Base-by-base conservation (phyloP, 148 eudicot species). In the Diospyros kaki region DNA sequence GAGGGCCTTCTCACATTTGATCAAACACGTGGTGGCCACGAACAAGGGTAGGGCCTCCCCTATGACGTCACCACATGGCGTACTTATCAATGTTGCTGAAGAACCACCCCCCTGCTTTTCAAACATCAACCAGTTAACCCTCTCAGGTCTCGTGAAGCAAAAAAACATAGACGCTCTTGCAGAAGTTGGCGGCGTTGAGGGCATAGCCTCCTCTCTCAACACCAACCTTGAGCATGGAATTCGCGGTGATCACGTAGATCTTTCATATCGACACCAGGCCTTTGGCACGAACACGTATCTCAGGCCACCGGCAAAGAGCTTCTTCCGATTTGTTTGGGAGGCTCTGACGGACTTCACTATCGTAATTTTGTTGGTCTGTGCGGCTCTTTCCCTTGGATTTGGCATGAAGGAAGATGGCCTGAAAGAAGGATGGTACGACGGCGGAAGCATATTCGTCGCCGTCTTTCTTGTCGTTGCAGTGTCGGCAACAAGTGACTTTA, bases 341-440 rank as follows among this genome's bases (percentile, higher is more conserved):
- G n/a, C n/a, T n/a, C n/a, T n/a, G n/a, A n/a, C n/a, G n/a, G n/a
- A n/a, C n/a, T n/a, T n/a, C n/a, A n/a, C n/a, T n/a, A n/a, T n/a
- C n/a, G n/a, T n/a, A n/a, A n/a, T n/a, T n/a, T n/a, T n/a, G n/a
- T n/a, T n/a, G n/a, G n/a, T n/a, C n/a, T n/a, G n/a, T n/a, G n/a
- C n/a, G n/a, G n/a, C n/a, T n/a, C n/a, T n/a, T n/a, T n/a, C n/a
- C n/a, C 72, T 78, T 11, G 81, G 76, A 0, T 66, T 72, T 9
- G 72, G 71, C 1, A 66, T 72, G 42, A 78, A 66, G 39, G 51
- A 72, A 48, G 9, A 72, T 17, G 81, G 72, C 1, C n/a, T 43
- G 3, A 58, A 66, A 54, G 67, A 78, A 65, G 83, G 86, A 43
- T 80, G 83, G 83, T 73, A 70, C 8, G 83, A 83, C 5, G 83